Base-by-base conservation (phyloP, 306 rosid genomes). In the Malus asiatica region DNA sequence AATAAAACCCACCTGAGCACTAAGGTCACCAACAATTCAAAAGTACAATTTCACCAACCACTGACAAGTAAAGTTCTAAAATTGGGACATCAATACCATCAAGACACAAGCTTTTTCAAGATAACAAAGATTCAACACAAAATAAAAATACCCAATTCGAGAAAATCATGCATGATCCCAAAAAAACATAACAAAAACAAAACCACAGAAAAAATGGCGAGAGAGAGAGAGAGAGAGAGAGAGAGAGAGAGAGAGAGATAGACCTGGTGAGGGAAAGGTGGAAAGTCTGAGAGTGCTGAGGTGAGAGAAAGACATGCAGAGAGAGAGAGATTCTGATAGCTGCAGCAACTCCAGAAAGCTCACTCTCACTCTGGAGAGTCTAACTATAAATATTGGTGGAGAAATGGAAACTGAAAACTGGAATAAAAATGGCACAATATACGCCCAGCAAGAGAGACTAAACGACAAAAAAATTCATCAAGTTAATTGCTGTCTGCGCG, bases 231-330 rank as follows among this genome's bases (percentile, higher is more conserved):
- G 73, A 30, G 62, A 45, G 61, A 42, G 38, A 57, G 73, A 72
- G 73, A 30, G 62, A 45, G 61, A 42, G 38, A 57, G 73, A 72
- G 73, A 30, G 62, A 45, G 61, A 57, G 48, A 69, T 70, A 51
- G 23, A 82, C 86, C 86, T 78, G 86, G 68, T 40, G 75, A 12
- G 29, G 77, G 70, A 38, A 48, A 70, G 60, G 75, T 55, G 48
- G 64, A 53, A 19, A 77, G 63, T 53, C 51, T 68, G 19, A 66
- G 72, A 8, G 46, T 69, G 77, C 32, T 68, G 55, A 33, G 38
- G 19, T 67, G 73, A 11, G 35, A 55, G 69, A 74, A 48, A 48
- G 76, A 52, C 82, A 68, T 73, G 73, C 38, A 25, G 66, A 25
- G 29, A 4, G 19, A n/a, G 0, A 57, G 68, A 32, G 55, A 25